Evolutionary conservation across 176 grass and related monocot species (phyloP).

Genomic region (Musa schizocarpa): DNA sequence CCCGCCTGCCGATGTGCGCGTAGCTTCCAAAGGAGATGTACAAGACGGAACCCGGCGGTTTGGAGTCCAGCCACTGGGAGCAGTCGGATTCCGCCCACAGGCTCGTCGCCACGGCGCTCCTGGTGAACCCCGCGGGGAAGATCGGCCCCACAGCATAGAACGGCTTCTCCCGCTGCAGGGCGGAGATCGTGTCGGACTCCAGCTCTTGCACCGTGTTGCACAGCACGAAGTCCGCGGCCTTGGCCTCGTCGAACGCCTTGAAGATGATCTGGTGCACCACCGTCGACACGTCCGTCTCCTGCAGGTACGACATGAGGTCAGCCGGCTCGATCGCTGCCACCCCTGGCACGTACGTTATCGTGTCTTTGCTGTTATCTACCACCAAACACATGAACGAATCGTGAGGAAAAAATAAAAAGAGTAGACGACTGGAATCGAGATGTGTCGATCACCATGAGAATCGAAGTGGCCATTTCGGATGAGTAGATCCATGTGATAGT

Average conservation of each 20-base stretch:
- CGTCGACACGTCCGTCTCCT: conserved; percentile 41
- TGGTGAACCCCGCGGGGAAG: conserved; percentile 44
- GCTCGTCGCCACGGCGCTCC: conserved; percentile 44
- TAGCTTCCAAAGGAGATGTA: conserved; percentile 81
- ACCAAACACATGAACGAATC: not conserved
- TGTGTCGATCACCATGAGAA: conserved; percentile 30
- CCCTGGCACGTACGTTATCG: conserved; percentile 67
- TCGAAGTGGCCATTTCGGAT: conserved; percentile 40
- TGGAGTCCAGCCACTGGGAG: conserved; percentile 42
- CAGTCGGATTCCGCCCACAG: conserved; percentile 61
- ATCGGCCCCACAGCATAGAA: conserved; percentile 75
- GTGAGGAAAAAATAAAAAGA: not conserved
- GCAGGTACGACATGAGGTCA: conserved; percentile 58
- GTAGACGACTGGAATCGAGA: not conserved
- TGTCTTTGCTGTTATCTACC: conserved; percentile 57
- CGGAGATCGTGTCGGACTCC: conserved; percentile 45
- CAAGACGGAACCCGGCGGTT: conserved; percentile 37
- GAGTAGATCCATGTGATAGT: conserved; percentile 57
- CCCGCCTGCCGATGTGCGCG: conserved; percentile 31
- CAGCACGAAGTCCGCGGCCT: conserved; percentile 43
- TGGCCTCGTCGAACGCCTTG: conserved; percentile 52
- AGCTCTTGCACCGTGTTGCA: conserved; percentile 76
- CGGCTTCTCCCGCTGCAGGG: conserved; percentile 33
- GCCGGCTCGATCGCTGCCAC: conserved; percentile 43
- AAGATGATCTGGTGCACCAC: conserved; percentile 56